Evolutionary conservation across 2,329 filamentous ascomycete species (phyloP), one percentile per base, ranked within the genome.

Genomic region (Diaporthe citrichinensis): DNA sequence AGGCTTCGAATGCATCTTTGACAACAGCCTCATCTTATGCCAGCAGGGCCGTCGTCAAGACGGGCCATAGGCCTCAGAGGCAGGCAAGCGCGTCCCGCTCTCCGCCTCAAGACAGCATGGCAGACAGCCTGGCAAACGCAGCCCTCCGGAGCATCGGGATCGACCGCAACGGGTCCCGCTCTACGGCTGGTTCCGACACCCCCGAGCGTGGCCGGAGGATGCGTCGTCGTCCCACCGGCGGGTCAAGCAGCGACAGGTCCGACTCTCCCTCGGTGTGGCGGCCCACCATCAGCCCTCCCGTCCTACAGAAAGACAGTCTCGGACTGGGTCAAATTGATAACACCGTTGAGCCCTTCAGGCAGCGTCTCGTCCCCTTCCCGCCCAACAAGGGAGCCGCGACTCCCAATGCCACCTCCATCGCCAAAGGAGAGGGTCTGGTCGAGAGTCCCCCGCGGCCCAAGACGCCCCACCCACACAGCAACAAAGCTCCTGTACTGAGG

Each of bases 261-360:
- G 75, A 76, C 62, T 76, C 75, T 20, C 75, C 75, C 4, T 75
- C 73, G 14, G 69, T 76, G 8, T 76, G 75, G 75, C 46, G 75
- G 44, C 75, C 75, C 14, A 76, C 75, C 55, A 76, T 76, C 62
- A 75, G 75, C 55, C 75, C 73, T 15, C 75, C 75, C 15, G 73
- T 75, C n/a, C 69, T 76, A 20, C 75, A 76, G 62, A 71, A 73
- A 55, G 75, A 75, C 55, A 76, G 75, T 12, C 75, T 76, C 34
- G 75, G 75, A 4, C 68, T 75, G 46, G 73, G 68, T 15, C 44
- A 62, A 7, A 25, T 53, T 36, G 67, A 46, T 1, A 25, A 25
- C 28, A 61, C 44, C 9, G 46, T 73, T 31, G 73, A 76, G 73
- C 62, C 73, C 1, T 68, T 75, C 20, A 73, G 59, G 46, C 73